These are phyloP conservation scores for Avicennia marina DNA, from an alignment of 257 asterid genomes.

Conservation along the genomic window DNA sequence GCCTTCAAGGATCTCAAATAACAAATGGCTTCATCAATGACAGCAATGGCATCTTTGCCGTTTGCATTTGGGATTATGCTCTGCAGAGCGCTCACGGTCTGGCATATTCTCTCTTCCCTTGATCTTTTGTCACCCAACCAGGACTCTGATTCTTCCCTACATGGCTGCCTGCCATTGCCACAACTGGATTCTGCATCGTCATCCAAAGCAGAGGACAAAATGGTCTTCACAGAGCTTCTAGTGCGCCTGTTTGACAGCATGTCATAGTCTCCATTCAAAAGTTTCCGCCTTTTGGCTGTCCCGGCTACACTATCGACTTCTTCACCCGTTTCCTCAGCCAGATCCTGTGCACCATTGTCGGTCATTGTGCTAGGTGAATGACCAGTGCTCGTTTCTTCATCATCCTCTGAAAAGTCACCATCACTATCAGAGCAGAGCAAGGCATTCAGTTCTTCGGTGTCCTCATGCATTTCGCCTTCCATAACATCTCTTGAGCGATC, in stretches of 20 bases:
- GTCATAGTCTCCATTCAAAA: slow-evolving; percentile 27
- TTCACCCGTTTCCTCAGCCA: slow-evolving; percentile 42
- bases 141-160: slow-evolving; percentile 18
- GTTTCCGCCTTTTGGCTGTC: slow-evolving; percentile 53
- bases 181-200: slow-evolving; percentile 70
- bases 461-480: slow-evolving; percentile 66
- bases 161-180: slow-evolving; percentile 26
- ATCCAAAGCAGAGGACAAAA: slow-evolving; percentile 31
- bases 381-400: slow-evolving; percentile 82
- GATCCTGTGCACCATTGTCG: slow-evolving; percentile 30
- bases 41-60: slow-evolving; percentile 52
- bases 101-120: slow-evolving; percentile 46
- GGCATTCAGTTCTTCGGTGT: slow-evolving; percentile 82
- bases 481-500: slow-evolving; percentile 28
- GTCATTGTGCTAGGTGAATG: slow-evolving; percentile 91
- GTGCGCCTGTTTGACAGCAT: slow-evolving; percentile 16
- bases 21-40: slow-evolving; percentile 71
- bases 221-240: slow-evolving; percentile 28
- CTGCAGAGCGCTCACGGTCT: slow-evolving; percentile 54
- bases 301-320: slow-evolving; percentile 58
- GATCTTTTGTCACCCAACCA: slow-evolving; percentile 41
- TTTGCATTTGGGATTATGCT: slow-evolving; percentile 56
- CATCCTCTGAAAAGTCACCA: slow-evolving; percentile 50
- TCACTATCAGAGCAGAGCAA: slow-evolving; percentile 70
- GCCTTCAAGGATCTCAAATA: slow-evolving; percentile 67